Percentiles rank a stretch among this genome's conserved stretches.
Evolutionary conservation across 2,329 filamentous ascomycete genomes (phyloP).

Genomic region (Davidsoniella australis): DNA sequence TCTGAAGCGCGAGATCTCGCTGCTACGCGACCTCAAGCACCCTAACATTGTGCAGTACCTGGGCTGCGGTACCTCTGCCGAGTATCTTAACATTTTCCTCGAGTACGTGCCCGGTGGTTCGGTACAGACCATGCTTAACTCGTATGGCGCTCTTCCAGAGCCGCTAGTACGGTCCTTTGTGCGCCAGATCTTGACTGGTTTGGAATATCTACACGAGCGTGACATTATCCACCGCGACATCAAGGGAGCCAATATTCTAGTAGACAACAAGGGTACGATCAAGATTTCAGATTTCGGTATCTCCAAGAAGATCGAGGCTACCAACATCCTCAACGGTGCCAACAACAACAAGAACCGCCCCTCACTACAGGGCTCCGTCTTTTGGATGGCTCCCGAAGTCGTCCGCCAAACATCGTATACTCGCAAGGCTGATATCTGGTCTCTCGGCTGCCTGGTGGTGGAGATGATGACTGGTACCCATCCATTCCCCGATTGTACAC

Average conservation of each 20-base stretch:
- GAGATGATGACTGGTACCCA: conserved; percentile 98
- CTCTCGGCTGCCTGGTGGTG: conserved; percentile 84
- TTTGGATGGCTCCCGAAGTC: conserved; percentile 99
- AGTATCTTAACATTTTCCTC: conserved; percentile 97
- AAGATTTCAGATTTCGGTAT: conserved; percentile 99
- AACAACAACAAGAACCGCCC: conserved; percentile 51
- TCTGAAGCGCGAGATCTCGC: conserved; percentile 86
- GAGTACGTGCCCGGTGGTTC: conserved; percentile 97
- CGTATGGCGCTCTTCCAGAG: conserved; percentile 87
- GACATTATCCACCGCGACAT: conserved; percentile 98
- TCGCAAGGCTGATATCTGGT: conserved; percentile 98
- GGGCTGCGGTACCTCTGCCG: conserved; percentile 78
- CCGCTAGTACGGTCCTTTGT: conserved; percentile 92
- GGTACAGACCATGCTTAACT: conserved; percentile 96
- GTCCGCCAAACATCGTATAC: conserved; percentile 97
- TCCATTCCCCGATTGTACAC: conserved; percentile 91
- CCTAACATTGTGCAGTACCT: conserved; percentile 97
- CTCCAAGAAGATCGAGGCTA: conserved; percentile 89
- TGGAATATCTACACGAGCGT: conserved; percentile 81
- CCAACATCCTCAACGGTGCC: conserved; percentile 58
- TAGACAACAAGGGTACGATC: conserved; percentile 96
- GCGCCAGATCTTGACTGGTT: conserved; percentile 78
- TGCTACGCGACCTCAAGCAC: conserved; percentile 85
- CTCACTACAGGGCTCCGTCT: conserved; percentile 90
- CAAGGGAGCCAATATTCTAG: conserved; percentile 96